Conservation (phyloP, 2,329 filamentous ascomycete species). For the Sclerotiophoma versabilis region DNA sequence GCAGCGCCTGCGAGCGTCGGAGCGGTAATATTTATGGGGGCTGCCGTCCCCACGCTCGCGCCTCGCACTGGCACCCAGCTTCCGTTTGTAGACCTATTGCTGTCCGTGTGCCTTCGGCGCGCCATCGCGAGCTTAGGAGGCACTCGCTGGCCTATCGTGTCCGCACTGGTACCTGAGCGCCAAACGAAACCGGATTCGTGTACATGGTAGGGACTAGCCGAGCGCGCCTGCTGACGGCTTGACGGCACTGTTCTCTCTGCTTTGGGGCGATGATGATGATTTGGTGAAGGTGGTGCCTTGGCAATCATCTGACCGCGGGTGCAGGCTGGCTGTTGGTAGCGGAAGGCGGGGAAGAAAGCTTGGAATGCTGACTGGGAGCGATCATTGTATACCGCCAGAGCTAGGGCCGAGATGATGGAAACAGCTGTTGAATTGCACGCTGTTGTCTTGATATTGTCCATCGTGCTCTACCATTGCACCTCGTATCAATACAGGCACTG, state of each 20-base stretch:
- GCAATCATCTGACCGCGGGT: conserved; percentile 21
- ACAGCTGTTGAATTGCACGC: too few relatives aligned
- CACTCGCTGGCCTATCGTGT: conserved; percentile 29
- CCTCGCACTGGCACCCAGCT: conserved; percentile 14
- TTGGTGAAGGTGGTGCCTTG: conserved; percentile 27
- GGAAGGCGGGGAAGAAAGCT: conserved; percentile 15
- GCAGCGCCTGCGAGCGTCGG: conserved; percentile 15
- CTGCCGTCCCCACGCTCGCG: conserved; percentile 9
- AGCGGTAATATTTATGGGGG: conserved; percentile 13
- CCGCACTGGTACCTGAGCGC: conserved; percentile 21
- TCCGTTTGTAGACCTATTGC: conserved; percentile 24
- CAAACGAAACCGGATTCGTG: conserved; percentile 29
- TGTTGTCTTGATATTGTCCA: too few relatives aligned
- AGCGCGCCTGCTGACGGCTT: conserved; percentile 22
- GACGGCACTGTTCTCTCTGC: conserved; percentile 21
- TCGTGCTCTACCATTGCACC: neutral
- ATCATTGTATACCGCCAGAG: neutral
- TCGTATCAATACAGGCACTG: neutral
- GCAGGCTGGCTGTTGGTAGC: conserved; percentile 19
- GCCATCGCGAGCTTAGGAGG: conserved; percentile 23
- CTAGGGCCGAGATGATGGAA: conserved; percentile 5
- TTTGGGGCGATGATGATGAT: conserved; percentile 28
- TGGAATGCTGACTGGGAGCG: conserved; percentile 14
- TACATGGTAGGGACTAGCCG: too few relatives aligned
- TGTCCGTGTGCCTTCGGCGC: conserved; percentile 16